These are phyloP conservation scores for Gypsophila paniculata DNA, from an alignment of 179 eudicot genomes.

Conservation along the genomic window DNA sequence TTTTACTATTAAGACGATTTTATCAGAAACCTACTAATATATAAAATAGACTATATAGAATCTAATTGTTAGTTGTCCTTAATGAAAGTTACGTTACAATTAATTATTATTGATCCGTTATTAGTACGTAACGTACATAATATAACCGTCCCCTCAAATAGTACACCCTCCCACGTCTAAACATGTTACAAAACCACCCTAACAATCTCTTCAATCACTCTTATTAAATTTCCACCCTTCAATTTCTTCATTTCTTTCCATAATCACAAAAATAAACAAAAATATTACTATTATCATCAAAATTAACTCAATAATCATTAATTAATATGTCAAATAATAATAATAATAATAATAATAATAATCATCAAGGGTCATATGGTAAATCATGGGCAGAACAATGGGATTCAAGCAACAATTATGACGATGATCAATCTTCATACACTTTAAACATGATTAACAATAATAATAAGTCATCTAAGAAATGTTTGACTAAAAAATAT, in stretches of 20 bases:
- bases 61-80: too few species aligned
- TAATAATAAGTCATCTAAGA: slow-evolving; percentile 14
- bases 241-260: background rate
- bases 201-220: too few species aligned
- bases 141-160: background rate
- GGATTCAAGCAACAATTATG: slow-evolving; percentile 20
- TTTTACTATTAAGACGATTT: too few species aligned
- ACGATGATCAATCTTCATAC: slow-evolving; percentile 23
- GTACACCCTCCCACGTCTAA: background rate
- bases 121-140: background rate
- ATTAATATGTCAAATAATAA: background rate
- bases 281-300: too few species aligned
- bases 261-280: too few species aligned
- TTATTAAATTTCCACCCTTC: too few species aligned
- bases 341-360: too few species aligned
- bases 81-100: too few species aligned
- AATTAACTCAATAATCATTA: too few species aligned
- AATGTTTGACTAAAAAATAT: slow-evolving; percentile 28
- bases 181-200: background rate
- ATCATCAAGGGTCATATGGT: slow-evolving; percentile 11
- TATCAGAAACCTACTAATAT: too few species aligned
- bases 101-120: too few species aligned
- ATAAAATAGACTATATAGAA: too few species aligned
- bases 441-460: slow-evolving; percentile 15
- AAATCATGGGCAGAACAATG: slow-evolving; percentile 38